Percentiles rank a stretch among this genome's conserved stretches.
These are phyloP conservation scores for Fistulifera solaris DNA, from an alignment of 108 stramenopile genomes.

Conservation along the genomic window DNA sequence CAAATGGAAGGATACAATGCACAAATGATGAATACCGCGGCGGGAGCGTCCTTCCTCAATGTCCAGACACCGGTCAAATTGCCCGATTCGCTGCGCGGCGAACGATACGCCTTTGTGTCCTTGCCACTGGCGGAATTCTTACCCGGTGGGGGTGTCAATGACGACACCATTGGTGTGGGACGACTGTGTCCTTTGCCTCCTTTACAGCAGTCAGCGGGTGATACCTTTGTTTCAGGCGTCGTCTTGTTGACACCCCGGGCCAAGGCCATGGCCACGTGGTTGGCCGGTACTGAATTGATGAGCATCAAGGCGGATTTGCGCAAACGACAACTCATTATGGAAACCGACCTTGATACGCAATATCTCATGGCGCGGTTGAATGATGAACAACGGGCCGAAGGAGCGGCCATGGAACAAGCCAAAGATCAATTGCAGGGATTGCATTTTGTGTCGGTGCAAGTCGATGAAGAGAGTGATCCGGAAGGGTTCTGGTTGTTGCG, in stretches of 20 bases:
- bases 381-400: slow-evolving; percentile 81
- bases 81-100: slow-evolving; percentile 90
- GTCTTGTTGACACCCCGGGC: slow-evolving; percentile 82
- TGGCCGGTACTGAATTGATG: slow-evolving; percentile 88
- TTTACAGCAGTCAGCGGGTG: slow-evolving; percentile 30
- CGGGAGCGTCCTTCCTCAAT: slow-evolving; percentile 63
- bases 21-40: slow-evolving; percentile 47
- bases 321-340: slow-evolving; percentile 81
- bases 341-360: slow-evolving; percentile 91
- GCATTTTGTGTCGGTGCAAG: slow-evolving; percentile 91
- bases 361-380: slow-evolving; percentile 84
- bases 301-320: slow-evolving; percentile 78
- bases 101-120: slow-evolving; percentile 92
- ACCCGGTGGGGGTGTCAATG: slow-evolving; percentile 63
- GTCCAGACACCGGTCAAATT: slow-evolving; percentile 84
- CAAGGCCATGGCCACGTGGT: slow-evolving; percentile 82
- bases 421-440: slow-evolving; percentile 82
- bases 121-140: slow-evolving; percentile 87
- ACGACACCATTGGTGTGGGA: slow-evolving; percentile 77
- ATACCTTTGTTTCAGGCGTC: slow-evolving; percentile 87
- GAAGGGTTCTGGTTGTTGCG: slow-evolving; percentile 94
- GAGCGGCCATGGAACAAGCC: slow-evolving; percentile 83
- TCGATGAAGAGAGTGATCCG: slow-evolving; percentile 84
- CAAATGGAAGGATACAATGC: slow-evolving; percentile 78
- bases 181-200: slow-evolving; percentile 52